These are phyloP conservation scores for Penicillium crystallinum DNA, from an alignment of 495 filamentous ascomycete species.

Conservation along the genomic window DNA sequence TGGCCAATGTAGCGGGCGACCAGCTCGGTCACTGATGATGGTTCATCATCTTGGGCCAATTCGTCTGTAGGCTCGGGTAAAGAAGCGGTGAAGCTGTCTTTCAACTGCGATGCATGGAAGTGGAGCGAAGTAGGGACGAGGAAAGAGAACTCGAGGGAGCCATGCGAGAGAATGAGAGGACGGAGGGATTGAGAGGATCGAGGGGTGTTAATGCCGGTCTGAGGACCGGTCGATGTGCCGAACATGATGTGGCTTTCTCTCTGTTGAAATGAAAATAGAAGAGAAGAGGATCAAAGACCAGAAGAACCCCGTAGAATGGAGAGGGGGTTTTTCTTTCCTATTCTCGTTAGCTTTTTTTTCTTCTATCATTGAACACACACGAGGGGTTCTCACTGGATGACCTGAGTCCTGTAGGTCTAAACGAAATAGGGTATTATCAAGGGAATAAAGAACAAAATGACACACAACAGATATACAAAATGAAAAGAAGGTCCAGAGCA, in stretches of 20 bases:
- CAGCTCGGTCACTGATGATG: conserved; percentile 84
- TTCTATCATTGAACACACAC: too few relatives aligned
- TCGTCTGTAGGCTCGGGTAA: conserved; percentile 91
- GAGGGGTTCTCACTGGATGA: conserved; percentile 3
- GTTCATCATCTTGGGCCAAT: conserved; percentile 94
- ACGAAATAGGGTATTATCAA: conserved; percentile 3
- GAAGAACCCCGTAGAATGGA: not conserved
- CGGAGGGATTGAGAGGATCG: conserved; percentile 87
- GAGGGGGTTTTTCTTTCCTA: not conserved
- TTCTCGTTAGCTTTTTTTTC: not conserved
- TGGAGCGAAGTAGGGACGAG: conserved; percentile 90
- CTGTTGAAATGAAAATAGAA: not conserved
- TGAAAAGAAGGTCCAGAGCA: not conserved
- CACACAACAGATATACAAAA: conserved; percentile 10
- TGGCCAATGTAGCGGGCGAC: conserved; percentile 89
- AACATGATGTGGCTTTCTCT: conserved; percentile 62
- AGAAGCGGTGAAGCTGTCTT: conserved; percentile 76
- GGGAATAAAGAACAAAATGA: conserved; percentile 1
- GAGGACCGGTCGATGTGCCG: conserved; percentile 72
- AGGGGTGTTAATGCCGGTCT: conserved; percentile 93
- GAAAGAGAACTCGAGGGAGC: conserved; percentile 90
- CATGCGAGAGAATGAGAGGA: conserved; percentile 83
- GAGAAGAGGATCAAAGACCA: not conserved
- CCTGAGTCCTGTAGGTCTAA: not conserved
- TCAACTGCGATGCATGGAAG: conserved; percentile 90